phyloP scores from a whole-genome alignment of 1,139 yeast species.

The Sugiyamaella japonica region DNA sequence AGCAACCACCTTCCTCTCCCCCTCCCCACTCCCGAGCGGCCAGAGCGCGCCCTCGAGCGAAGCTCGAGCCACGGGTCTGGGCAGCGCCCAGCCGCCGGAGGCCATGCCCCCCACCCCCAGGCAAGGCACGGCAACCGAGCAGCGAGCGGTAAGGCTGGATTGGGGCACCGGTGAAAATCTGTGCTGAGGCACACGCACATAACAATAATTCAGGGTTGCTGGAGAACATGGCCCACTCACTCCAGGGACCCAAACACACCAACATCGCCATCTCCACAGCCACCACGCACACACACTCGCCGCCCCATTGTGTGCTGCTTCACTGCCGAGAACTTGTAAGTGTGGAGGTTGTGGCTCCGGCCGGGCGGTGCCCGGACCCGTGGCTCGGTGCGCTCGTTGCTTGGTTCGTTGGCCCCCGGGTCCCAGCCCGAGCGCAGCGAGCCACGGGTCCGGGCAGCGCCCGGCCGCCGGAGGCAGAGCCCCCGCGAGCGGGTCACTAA shows the following conservation, averaged over 20 bases:
- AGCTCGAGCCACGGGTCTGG: no score
- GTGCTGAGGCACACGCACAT: neutral
- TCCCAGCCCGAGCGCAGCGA: neutral
- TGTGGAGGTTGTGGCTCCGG: neutral
- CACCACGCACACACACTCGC: neutral
- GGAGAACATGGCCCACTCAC: neutral
- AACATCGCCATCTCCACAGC: neutral
- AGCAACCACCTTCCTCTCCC: no score
- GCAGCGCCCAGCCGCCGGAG: no score
- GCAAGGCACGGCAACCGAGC: neutral
- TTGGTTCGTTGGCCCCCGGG: neutral
- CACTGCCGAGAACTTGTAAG: neutral
- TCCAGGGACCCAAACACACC: neutral
- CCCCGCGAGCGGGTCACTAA: neutral
- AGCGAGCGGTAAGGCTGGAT: neutral
- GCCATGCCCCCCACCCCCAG: no score
- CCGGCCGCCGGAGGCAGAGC: conserved; percentile 3
- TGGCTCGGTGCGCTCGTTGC: neutral
- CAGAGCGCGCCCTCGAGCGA: no score
- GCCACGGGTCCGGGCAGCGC: conserved; percentile 1
- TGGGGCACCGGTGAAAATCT: neutral
- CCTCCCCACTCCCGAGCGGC: no score
- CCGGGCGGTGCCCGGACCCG: neutral
- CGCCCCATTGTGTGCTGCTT: no score
- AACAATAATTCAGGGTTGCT: neutral